These are phyloP conservation scores for Thermothelomyces thermophilus DNA, from an alignment of 2,329 filamentous ascomycete species.

Conservation along the genomic window DNA sequence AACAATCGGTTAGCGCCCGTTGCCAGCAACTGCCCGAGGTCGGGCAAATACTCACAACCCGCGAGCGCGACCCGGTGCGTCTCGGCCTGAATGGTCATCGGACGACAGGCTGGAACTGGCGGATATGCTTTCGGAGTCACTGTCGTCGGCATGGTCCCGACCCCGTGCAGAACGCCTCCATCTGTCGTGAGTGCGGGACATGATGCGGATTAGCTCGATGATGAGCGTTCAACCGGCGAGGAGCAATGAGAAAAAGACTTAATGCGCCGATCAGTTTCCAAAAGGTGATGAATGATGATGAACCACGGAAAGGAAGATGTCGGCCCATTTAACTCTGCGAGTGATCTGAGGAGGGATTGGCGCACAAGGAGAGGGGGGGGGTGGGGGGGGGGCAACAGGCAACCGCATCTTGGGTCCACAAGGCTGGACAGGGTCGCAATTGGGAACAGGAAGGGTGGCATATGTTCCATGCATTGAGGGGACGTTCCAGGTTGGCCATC, in stretches of 20 bases:
- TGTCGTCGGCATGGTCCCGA: not conserved
- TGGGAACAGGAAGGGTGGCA: not conserved
- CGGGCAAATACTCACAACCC: slow-evolving; percentile 11
- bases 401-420: not conserved
- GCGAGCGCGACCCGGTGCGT: not conserved
- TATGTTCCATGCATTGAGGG: not conserved
- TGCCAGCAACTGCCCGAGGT: not conserved
- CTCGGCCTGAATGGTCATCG: not conserved
- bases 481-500: not conserved
- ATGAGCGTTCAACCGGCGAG: no score
- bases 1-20: not conserved
- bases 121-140: slow-evolving; percentile 14
- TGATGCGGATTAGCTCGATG: not conserved
- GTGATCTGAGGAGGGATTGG: not conserved
- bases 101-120: slow-evolving; percentile 7
- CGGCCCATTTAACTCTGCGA: slow-evolving; percentile 1
- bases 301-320: not conserved
- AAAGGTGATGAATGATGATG: not conserved
- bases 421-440: slow-evolving; percentile 7
- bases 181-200: slow-evolving; percentile 3
- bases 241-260: no score
- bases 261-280: no score
- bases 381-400: not conserved
- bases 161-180: slow-evolving; percentile 5
- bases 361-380: not conserved